A percentile compares a stretch with the other conserved stretches of the same genome.
Conservation (phyloP, 1,284 basidiomycete species). For the Sparassis latifolia region DNA sequence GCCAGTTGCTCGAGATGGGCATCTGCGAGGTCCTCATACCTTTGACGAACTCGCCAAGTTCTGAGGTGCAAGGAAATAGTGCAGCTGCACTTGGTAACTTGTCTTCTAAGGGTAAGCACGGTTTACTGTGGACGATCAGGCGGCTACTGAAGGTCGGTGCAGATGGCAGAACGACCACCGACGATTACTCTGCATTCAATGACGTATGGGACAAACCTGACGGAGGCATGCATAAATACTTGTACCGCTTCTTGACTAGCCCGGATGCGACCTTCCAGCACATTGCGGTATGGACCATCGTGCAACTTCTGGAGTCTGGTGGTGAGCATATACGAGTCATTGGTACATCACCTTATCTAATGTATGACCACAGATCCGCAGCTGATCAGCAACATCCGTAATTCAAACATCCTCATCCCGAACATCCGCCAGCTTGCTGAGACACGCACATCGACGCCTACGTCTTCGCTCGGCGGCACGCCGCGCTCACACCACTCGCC, state of each 20-base stretch:
- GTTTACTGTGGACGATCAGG: background rate
- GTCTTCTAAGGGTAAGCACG: slow-evolving; percentile 79
- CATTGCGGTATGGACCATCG: slow-evolving; percentile 99
- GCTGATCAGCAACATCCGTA: slow-evolving; percentile 84
- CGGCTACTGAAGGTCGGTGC: slow-evolving; percentile 28
- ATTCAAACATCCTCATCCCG: slow-evolving; percentile 73
- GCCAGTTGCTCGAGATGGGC: slow-evolving; percentile 94
- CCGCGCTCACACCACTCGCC: slow-evolving; percentile 69
- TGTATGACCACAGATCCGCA: slow-evolving; percentile 58
- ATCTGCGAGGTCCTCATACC: slow-evolving; percentile 98
- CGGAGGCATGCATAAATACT: slow-evolving; percentile 93
- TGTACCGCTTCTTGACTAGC: slow-evolving; percentile 91
- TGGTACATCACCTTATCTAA: slow-evolving; percentile 4
- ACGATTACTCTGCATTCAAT: slow-evolving; percentile 97
- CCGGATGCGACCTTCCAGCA: slow-evolving; percentile 99
- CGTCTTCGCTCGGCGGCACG: slow-evolving; percentile 63
- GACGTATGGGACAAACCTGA: slow-evolving; percentile 98
- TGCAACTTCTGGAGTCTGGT: slow-evolving; percentile 92
- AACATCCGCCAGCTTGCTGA: slow-evolving; percentile 79
- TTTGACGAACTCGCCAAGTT: slow-evolving; percentile 90
- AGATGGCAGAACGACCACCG: slow-evolving; percentile 76
- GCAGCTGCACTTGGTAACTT: slow-evolving; percentile 97
- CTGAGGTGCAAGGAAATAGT: slow-evolving; percentile 98
- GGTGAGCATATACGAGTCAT: slow-evolving; percentile 37
- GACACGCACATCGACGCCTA: slow-evolving; percentile 65